Evolutionary conservation across 495 filamentous ascomycete genomes (phyloP), one percentile per base, ranked within the genome.

Genomic region (Rostrohypoxylon terebratum): DNA sequence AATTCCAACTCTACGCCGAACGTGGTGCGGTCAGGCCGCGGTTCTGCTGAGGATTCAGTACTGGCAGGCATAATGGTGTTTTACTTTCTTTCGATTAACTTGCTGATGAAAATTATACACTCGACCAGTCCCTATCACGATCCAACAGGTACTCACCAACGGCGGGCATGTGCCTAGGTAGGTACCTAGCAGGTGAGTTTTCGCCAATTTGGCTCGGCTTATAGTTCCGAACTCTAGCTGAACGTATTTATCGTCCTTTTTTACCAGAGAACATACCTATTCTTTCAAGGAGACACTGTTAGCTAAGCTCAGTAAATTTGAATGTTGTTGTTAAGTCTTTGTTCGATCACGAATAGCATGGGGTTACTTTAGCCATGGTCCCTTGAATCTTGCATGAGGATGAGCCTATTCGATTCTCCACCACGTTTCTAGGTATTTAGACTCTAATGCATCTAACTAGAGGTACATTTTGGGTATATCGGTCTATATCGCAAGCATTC

Each of bases 1-100:
- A 81, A 81, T 53, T 81, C 79, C 0, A 79, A 23, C 21, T 81
- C 78, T 8, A 81, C 67, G 0, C 79, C 78, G 21, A 80, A 81
- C 0, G 76, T 79, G 7, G 68, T 59, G 1, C 42, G 64, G 0
- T 34, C 6, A 2, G 59, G 45, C 21, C 16, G 38, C 14, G 38
- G 4, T 5, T 28, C 23, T 7, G 10, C 7, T 28, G 8, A 16
- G 21, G 42, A 20, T 59, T 47, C 0, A 14, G 20, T 45, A 20
- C 13, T 20, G 53, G 44, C 16, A 47, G 73, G 16, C 50, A 54
- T n/a, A n/a, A n/a, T 54, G 25, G 6, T 54, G 51, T 28, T 28
- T 28, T 1, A 4, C 25, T 4, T 28, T 28, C 28, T 28, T 28
- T 28, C 28, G 28, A 28, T 28, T 28, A 5, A 28, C 6, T 28